Evolutionary conservation across 768 basidiomycete genomes (phyloP), one percentile per base, ranked within the genome.

Genomic region (Psilocybe subaeruginosa): DNA sequence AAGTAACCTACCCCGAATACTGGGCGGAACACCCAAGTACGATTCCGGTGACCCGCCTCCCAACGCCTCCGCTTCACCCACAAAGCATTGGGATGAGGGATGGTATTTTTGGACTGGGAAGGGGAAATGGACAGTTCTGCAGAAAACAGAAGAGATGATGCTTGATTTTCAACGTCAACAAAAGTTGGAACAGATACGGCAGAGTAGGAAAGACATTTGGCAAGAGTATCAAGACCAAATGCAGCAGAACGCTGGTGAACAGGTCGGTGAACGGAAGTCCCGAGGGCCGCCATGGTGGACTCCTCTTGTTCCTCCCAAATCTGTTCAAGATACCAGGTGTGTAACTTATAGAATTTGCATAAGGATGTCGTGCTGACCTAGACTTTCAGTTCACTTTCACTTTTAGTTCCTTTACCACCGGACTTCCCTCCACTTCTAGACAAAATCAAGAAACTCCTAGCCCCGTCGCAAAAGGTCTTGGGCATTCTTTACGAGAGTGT

Each of bases 31-130:
- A 50, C 63, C 72, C 5, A 67, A 71, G 54, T 74, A 74, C 17
- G 76, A 77, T 59, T 56, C 71, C 17, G 74, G 79, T 27, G 74
- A 74, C 48, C 53, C 66, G 39, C 64, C 73, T 59, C 59, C 59
- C 19, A 55, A 68, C 7, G n/a, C 65, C 14, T 41, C 66, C 27
- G 60, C 73, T 67, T 76, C 73, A 62, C 76, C 82, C 19, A 77
- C 76, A 45, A 85, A 82, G 63, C 80, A 83, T 66, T 93, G 91
- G 91, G 80, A 90, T 58, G 85, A 87, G 66, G 90, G 91, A 4
- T 89, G 83, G 82, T 93, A 93, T 68, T 66, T 93, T 45, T 92
- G 90, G 89, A 81, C 84, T 54, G 82, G 83, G 14, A 78, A 77
- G 56, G 85, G 79, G 52, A 77, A 80, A 51, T 78, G 77, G 70